Conservation (phyloP, 2,329 filamentous ascomycete genomes). For the Trichoderma lentiforme region DNA sequence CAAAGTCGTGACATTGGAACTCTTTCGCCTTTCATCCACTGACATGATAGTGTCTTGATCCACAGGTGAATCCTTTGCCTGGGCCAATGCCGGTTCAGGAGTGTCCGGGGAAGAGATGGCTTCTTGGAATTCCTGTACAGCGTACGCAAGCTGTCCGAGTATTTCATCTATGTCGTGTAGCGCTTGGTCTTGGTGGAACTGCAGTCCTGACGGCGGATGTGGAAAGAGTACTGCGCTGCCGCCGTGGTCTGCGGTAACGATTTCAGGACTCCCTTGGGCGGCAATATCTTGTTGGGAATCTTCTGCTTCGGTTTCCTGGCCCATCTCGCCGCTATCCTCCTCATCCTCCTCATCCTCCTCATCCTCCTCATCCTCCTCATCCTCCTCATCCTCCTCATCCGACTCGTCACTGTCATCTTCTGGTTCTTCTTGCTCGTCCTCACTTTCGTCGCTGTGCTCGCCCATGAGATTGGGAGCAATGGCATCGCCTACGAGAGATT, state of each 20-base stretch:
- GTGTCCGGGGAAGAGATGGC: not conserved
- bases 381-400: constrained; percentile 7
- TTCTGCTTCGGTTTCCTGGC: constrained; percentile 18
- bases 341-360: not conserved
- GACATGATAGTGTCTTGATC: constrained; percentile 1
- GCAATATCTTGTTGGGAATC: constrained; percentile 10
- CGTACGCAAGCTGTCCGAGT: constrained; percentile 15
- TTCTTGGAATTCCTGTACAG: constrained; percentile 18
- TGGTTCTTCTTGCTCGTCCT: constrained; percentile 20
- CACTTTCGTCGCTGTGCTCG: constrained; percentile 16
- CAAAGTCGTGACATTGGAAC: not conserved
- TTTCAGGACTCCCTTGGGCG: not conserved
- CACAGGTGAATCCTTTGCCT: not conserved
- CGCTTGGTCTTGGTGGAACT: constrained; percentile 12
- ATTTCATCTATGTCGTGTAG: constrained; percentile 17
- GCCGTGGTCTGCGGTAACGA: not conserved
- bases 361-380: constrained; percentile 11
- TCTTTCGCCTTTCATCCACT: not conserved
- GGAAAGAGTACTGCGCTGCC: constrained; percentile 2
- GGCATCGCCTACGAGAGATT: constrained; percentile 1
- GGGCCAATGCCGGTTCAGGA: not conserved
- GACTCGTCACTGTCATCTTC: constrained; percentile 19
- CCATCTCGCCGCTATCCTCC: constrained; percentile 9
- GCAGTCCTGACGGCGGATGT: not conserved
- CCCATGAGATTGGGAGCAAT: not conserved